A percentile compares a stretch with the other conserved stretches of the same genome.
Evolutionary conservation across 2,329 filamentous ascomycete genomes (phyloP).

Genomic region (Didymosphaeria variabile): DNA sequence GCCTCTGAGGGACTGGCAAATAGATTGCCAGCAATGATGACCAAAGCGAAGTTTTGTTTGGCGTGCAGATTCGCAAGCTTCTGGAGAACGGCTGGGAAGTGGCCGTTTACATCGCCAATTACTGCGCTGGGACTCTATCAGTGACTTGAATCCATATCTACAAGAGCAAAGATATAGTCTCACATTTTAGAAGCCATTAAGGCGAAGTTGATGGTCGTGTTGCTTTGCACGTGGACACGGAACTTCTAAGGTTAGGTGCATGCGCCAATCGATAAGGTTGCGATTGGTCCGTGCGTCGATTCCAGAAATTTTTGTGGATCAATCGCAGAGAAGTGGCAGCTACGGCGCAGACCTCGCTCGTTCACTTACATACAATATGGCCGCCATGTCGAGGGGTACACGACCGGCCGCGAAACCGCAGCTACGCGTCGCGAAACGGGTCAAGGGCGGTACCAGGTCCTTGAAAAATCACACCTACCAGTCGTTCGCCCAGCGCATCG

Average conservation of each 20-base stretch:
- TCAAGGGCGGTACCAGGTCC: conserved; percentile 75
- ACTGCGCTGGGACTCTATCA: conserved; percentile 69
- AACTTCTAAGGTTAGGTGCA: neutral
- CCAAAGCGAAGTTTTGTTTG: conserved; percentile 89
- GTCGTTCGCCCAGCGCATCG: conserved; percentile 87
- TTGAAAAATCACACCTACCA: conserved; percentile 90
- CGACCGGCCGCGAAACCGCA: conserved; percentile 36
- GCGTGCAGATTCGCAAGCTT: conserved; percentile 83
- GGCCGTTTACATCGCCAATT: conserved; percentile 82
- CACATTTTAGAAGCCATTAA: conserved; percentile 68
- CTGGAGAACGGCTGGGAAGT: conserved; percentile 76
- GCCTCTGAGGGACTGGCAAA: conserved; percentile 66
- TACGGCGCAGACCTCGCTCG: neutral
- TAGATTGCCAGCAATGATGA: conserved; percentile 83
- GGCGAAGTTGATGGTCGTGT: conserved; percentile 7
- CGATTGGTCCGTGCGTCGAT: conserved; percentile 18
- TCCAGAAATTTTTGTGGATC: conserved; percentile 42
- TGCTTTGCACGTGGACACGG: neutral
- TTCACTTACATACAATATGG: conserved; percentile 42
- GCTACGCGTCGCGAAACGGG: conserved; percentile 65
- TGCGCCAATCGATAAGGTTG: conserved; percentile 1
- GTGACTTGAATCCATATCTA: neutral
- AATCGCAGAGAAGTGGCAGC: conserved; percentile 1
- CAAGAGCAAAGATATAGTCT: conserved; percentile 28
- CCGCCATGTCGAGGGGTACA: conserved; percentile 53